Percentiles rank a stretch among this genome's conserved stretches.
These are phyloP conservation scores for Hypoxylon sp. DNA, from an alignment of 2,329 filamentous ascomycete species.

Conservation along the genomic window DNA sequence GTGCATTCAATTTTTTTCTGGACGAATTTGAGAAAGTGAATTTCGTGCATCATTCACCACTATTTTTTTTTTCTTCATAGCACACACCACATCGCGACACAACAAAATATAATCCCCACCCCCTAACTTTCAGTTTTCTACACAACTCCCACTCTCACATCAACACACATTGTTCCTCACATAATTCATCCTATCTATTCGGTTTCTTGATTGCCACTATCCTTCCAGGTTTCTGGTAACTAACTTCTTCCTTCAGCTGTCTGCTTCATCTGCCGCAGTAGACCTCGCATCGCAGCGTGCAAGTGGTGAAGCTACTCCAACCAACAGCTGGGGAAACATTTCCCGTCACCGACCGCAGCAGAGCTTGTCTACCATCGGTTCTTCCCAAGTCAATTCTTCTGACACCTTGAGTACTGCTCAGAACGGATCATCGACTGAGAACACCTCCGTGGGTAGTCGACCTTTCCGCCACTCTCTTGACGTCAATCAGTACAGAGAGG, in stretches of 20 bases:
- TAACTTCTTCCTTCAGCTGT: conserved; percentile 68
- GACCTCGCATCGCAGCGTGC: conserved; percentile 82
- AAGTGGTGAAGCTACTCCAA: conserved; percentile 64
- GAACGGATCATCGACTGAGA: conserved; percentile 59
- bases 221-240: neutral
- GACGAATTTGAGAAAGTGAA: neutral
- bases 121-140: neutral
- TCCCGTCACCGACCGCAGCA: conserved; percentile 78
- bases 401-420: conserved; percentile 58
- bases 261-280: conserved; percentile 83
- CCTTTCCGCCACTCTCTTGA: conserved; percentile 73
- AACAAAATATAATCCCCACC: conserved; percentile 7
- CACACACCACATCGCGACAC: neutral
- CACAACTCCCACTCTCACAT: conserved; percentile 6
- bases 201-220: neutral
- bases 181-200: neutral
- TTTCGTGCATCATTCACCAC: neutral
- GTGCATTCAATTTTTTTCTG: conserved; percentile 3
- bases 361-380: conserved; percentile 66
- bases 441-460: conserved; percentile 64
- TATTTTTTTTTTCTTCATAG: neutral
- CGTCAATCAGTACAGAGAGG: conserved; percentile 62
- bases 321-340: conserved; percentile 73
- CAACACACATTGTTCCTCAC: conserved; percentile 9
- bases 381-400: conserved; percentile 57